Conservation (phyloP, 179 eudicot species). For the Vitellaria paradoxa region DNA sequence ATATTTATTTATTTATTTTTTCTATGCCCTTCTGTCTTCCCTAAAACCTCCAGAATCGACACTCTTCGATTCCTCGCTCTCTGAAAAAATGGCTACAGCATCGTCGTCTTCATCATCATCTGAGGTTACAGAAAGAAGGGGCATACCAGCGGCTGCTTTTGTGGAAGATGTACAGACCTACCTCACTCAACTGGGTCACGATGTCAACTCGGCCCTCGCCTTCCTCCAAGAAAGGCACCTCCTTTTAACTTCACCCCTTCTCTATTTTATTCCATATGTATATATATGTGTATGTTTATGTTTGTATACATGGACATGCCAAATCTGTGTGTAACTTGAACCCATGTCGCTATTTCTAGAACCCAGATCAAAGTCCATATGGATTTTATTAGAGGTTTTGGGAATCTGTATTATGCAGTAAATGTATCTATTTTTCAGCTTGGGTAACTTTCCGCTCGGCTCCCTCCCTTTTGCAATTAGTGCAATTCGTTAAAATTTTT, state of each 20-base stretch:
- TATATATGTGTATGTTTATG: too few relatives aligned
- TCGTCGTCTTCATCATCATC: slow-evolving; percentile 17
- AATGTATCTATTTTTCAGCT: not conserved
- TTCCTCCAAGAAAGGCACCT: slow-evolving; percentile 81
- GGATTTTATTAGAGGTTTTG: not conserved
- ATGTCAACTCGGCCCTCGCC: slow-evolving; percentile 70
- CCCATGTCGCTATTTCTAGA: not conserved
- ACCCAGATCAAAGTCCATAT: slow-evolving; percentile 4
- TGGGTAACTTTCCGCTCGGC: not conserved
- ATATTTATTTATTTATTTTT: not conserved
- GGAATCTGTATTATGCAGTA: not conserved
- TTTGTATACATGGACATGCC: not conserved
- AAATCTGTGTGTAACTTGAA: not conserved
- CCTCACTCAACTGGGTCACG: slow-evolving; percentile 57
- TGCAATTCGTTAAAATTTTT: not conserved
- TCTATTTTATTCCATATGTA: not conserved
- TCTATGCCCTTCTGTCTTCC: not conserved
- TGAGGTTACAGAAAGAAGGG: slow-evolving; percentile 49
- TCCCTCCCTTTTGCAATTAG: not conserved
- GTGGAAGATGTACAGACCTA: slow-evolving; percentile 71
- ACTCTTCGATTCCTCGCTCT: too few relatives aligned
- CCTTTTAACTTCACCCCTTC: not conserved
- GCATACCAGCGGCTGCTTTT: slow-evolving; percentile 73
- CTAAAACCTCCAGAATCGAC: slow-evolving; percentile 2
- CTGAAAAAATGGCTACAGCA: slow-evolving; percentile 12